These are phyloP conservation scores for Chlamydomonas applanata DNA, from an alignment of 139 green algal species.

Conservation along the genomic window DNA sequence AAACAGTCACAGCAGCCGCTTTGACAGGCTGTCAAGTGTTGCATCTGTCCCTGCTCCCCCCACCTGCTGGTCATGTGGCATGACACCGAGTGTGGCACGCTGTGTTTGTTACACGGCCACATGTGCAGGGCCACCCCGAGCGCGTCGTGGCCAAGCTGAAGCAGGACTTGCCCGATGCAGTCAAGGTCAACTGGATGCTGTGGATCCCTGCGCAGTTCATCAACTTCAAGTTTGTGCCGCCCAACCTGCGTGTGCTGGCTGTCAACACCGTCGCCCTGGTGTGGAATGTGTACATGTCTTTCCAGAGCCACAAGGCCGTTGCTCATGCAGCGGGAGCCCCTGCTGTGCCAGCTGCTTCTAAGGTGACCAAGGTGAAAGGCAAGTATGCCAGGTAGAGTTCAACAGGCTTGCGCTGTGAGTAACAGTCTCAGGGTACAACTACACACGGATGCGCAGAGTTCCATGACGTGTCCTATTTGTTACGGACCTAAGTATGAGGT, in stretches of 20 bases:
- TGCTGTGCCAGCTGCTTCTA: background rate
- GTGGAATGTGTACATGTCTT: constrained; percentile 48
- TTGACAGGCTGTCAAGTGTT: too few species aligned
- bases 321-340: background rate
- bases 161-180: constrained; percentile 54
- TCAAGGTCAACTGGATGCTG: constrained; percentile 87
- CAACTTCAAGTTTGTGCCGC: constrained; percentile 85
- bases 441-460: background rate
- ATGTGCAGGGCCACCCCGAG: constrained; percentile 45
- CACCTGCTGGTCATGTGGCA: too few species aligned
- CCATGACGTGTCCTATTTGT: background rate
- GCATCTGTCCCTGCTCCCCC: too few species aligned
- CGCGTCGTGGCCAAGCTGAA: constrained; percentile 72
- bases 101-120: background rate
- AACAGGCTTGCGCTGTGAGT: background rate
- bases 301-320: constrained; percentile 14
- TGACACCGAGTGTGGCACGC: constrained; percentile 11
- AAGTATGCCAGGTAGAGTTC: background rate
- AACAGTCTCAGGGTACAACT: background rate
- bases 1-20: too few species aligned
- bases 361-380: background rate
- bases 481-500: background rate
- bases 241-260: constrained; percentile 61
- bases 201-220: constrained; percentile 91
- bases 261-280: constrained; percentile 74